Evolutionary conservation across 2,329 filamentous ascomycete species (phyloP).

Genomic region (Colletotrichum sp.): DNA sequence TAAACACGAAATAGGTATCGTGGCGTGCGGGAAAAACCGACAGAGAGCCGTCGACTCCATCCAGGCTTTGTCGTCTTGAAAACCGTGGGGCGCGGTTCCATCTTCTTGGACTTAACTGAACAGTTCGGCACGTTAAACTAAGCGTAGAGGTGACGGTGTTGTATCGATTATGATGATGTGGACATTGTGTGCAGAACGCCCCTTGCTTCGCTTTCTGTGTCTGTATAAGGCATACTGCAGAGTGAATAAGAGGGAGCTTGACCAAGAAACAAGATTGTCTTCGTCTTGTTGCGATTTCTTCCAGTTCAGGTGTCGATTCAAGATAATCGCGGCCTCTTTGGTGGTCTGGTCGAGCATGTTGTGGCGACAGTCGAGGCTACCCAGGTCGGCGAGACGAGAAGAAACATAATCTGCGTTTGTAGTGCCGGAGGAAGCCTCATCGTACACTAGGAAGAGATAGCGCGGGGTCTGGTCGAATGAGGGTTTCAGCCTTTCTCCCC

Average conservation of each 20-base stretch:
- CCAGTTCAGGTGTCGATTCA: background rate
- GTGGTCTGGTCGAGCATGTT: background rate
- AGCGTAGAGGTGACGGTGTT: no score
- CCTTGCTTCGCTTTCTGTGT: fast-evolving
- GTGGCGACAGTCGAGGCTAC: background rate
- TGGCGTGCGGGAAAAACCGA: no score
- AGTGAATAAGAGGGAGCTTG: background rate
- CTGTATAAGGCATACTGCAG: background rate
- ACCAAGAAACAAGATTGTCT: background rate
- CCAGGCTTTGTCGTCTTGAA: no score
- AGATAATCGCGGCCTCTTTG: background rate
- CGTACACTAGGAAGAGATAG: background rate
- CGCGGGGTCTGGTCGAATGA: background rate
- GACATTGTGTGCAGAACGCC: background rate
- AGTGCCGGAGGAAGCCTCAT: background rate
- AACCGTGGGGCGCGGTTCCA: no score
- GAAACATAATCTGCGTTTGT: background rate
- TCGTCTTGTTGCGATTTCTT: background rate
- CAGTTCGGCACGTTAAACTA: no score
- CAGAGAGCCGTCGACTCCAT: no score
- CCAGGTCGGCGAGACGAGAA: background rate
- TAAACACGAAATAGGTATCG: no score
- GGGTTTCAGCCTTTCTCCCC: background rate
- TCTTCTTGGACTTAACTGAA: no score
- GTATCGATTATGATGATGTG: background rate